phyloP scores from a whole-genome alignment of 148 eudicot genomes.

The Euryodendron excelsum region DNA sequence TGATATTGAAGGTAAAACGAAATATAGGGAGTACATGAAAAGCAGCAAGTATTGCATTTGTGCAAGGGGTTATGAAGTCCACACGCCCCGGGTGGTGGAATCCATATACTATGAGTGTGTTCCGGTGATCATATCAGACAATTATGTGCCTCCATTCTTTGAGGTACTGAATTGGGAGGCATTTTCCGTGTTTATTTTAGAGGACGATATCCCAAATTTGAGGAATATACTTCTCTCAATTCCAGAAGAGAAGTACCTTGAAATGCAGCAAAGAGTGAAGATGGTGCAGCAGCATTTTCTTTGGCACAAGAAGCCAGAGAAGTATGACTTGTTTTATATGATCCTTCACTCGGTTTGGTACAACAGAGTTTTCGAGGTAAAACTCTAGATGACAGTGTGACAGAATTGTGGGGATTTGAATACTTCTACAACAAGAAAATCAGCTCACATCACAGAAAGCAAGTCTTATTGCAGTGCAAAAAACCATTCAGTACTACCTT shows the following conservation, averaged over 20 bases:
- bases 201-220: slow-evolving; percentile 70
- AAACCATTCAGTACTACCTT: background rate
- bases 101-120: slow-evolving; percentile 74
- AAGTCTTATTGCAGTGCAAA: background rate
- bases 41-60: slow-evolving; percentile 82
- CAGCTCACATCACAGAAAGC: background rate
- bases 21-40: slow-evolving; percentile 67
- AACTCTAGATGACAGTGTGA: slow-evolving; percentile 5
- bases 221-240: slow-evolving; percentile 64
- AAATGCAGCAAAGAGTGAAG: slow-evolving; percentile 55
- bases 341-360: slow-evolving; percentile 86
- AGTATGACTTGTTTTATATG: slow-evolving; percentile 84
- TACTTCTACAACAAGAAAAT: background rate
- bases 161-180: slow-evolving; percentile 74
- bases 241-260: slow-evolving; percentile 56
- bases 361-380: slow-evolving; percentile 51
- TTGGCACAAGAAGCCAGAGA: slow-evolving; percentile 66
- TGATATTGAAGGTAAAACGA: slow-evolving; percentile 53
- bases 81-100: slow-evolving; percentile 72
- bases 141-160: slow-evolving; percentile 82
- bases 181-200: slow-evolving; percentile 58
- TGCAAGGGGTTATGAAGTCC: slow-evolving; percentile 74
- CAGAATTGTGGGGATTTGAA: background rate
- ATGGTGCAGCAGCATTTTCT: slow-evolving; percentile 61
- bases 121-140: slow-evolving; percentile 77